phyloP scores from a whole-genome alignment of 345 rosid genomes.

The Salix exigua region DNA sequence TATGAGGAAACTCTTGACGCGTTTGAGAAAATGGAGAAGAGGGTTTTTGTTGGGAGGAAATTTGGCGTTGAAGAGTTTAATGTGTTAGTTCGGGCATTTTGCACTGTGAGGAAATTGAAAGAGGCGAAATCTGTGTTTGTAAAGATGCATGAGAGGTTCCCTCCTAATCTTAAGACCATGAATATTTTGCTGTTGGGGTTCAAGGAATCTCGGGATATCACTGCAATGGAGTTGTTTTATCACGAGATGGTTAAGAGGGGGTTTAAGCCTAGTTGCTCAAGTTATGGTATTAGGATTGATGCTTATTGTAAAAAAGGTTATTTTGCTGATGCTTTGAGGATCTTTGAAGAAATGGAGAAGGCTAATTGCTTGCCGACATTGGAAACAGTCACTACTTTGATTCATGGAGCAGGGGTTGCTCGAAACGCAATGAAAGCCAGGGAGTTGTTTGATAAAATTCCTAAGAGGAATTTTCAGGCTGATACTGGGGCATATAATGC shows the following conservation, averaged over 20 bases:
- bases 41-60: slow-evolving; percentile 43
- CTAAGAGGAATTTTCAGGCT: slow-evolving; percentile 39
- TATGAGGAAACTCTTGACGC: slow-evolving; percentile 71
- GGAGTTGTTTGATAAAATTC: slow-evolving; percentile 64
- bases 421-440: slow-evolving; percentile 52
- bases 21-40: slow-evolving; percentile 59
- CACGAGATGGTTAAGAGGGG: slow-evolving; percentile 78
- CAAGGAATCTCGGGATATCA: slow-evolving; percentile 69
- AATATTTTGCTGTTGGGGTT: slow-evolving; percentile 74
- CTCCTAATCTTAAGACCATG: slow-evolving; percentile 71
- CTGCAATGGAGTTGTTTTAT: slow-evolving; percentile 73
- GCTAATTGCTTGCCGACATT: slow-evolving; percentile 37
- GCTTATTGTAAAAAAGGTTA: slow-evolving; percentile 74
- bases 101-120: slow-evolving; percentile 65
- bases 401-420: slow-evolving; percentile 75
- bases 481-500: slow-evolving; percentile 81
- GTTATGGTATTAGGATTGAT: slow-evolving; percentile 68
- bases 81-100: slow-evolving; percentile 69
- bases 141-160: slow-evolving; percentile 51
- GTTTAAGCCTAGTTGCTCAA: slow-evolving; percentile 48
- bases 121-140: slow-evolving; percentile 69
- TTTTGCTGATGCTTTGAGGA: slow-evolving; percentile 68
- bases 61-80: slow-evolving; percentile 74
- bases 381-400: slow-evolving; percentile 71
- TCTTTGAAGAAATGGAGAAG: slow-evolving; percentile 69